A percentile compares a stretch with the other conserved stretches of the same genome.
phyloP scores from a whole-genome alignment of 495 filamentous ascomycete genomes.

The Opeltia flavorubescens region DNA sequence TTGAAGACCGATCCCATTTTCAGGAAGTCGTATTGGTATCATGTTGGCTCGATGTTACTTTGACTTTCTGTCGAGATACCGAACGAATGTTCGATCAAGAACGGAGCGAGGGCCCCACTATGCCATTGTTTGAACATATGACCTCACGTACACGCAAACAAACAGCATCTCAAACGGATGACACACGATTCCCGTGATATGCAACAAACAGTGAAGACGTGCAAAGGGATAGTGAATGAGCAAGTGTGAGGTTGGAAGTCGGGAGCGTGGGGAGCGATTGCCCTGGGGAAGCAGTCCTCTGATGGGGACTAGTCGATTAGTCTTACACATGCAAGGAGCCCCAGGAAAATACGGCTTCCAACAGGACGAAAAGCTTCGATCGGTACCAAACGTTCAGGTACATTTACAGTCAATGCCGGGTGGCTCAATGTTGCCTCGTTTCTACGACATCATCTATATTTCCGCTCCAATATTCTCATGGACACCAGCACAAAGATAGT shows the following conservation, averaged over 20 bases:
- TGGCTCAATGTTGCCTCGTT: too few species aligned
- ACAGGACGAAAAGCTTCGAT: too few species aligned
- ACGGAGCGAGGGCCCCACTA: background rate
- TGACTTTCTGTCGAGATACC: background rate
- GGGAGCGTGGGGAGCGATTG: background rate
- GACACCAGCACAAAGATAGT: too few species aligned
- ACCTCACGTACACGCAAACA: background rate
- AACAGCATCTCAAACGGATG: background rate
- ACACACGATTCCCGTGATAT: background rate
- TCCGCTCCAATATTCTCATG: too few species aligned
- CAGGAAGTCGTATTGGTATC: slow-evolving; percentile 31
- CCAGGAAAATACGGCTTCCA: too few species aligned
- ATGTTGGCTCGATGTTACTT: slow-evolving; percentile 18
- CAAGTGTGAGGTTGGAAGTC: background rate
- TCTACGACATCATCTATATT: too few species aligned
- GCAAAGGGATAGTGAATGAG: background rate
- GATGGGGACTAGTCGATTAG: background rate
- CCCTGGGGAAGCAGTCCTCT: background rate
- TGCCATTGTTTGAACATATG: background rate
- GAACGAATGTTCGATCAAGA: background rate
- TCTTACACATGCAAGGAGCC: background rate
- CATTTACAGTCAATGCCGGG: too few species aligned
- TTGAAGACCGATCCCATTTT: slow-evolving; percentile 32
- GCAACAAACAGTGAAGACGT: background rate
- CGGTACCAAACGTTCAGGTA: too few species aligned